These are phyloP conservation scores for Breviolum minutum DNA, from an alignment of 73 alveolate genomes.

Conservation along the genomic window DNA sequence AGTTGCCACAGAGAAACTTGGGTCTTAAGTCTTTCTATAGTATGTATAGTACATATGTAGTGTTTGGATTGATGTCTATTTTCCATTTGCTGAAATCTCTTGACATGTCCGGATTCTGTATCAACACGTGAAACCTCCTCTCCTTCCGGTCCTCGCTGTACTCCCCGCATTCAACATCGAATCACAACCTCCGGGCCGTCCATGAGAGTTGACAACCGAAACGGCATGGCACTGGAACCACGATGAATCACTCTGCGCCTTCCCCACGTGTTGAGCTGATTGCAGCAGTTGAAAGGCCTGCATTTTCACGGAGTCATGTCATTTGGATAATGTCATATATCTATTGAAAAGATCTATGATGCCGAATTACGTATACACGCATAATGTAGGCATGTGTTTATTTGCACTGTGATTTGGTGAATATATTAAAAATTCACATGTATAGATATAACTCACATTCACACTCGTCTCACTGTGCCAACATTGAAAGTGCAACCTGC, in stretches of 20 bases:
- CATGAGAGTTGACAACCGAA: background rate
- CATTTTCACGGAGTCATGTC: too few relatives aligned
- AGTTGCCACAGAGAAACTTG: too few relatives aligned
- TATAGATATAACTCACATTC: background rate
- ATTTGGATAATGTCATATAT: background rate
- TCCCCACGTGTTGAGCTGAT: slow-evolving; percentile 62
- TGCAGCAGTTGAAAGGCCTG: slow-evolving; percentile 67
- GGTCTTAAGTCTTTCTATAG: too few relatives aligned
- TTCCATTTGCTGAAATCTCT: too few relatives aligned
- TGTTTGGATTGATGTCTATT: too few relatives aligned
- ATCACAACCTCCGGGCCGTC: background rate
- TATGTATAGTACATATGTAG: too few relatives aligned
- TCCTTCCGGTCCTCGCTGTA: background rate
- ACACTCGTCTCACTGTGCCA: background rate
- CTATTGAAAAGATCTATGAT: background rate
- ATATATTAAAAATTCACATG: too few relatives aligned
- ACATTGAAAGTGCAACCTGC: background rate
- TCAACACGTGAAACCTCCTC: background rate
- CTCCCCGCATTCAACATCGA: background rate
- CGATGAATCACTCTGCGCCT: too few relatives aligned
- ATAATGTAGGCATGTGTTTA: too few relatives aligned
- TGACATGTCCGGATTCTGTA: too few relatives aligned
- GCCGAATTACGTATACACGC: too few relatives aligned
- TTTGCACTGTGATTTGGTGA: too few relatives aligned
- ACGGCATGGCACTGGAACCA: background rate